Conservation (phyloP, 805 yeast species). For the Saccharomycopsis synnaedendra region DNA sequence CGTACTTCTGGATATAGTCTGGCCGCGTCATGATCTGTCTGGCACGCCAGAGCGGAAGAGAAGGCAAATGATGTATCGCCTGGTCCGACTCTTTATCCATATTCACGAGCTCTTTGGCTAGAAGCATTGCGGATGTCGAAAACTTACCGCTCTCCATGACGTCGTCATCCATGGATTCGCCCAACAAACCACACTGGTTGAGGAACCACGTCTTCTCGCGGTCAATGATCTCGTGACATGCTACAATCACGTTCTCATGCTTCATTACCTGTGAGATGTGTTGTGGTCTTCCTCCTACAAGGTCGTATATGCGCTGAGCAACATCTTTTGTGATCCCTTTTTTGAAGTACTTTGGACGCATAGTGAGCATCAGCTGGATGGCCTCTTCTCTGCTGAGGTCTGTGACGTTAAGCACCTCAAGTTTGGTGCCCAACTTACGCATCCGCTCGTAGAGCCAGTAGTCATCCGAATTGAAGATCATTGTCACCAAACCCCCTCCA, state of each 20-base stretch:
- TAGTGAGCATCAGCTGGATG: slow-evolving; percentile 37
- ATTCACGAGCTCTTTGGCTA: slow-evolving; percentile 61
- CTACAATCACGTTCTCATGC: slow-evolving; percentile 41
- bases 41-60: slow-evolving; percentile 73
- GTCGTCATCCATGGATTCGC: slow-evolving; percentile 77
- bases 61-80: slow-evolving; percentile 51
- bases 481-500: slow-evolving; percentile 60
- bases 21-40: slow-evolving; percentile 78
- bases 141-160: slow-evolving; percentile 80
- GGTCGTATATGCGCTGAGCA: slow-evolving; percentile 48
- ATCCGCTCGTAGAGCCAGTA: slow-evolving; percentile 80
- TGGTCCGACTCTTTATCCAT: slow-evolving; percentile 35
- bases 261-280: slow-evolving; percentile 63
- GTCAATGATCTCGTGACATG: slow-evolving; percentile 63
- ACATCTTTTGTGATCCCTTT: slow-evolving; percentile 28
- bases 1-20: slow-evolving; percentile 67
- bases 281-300: slow-evolving; percentile 80
- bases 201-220: slow-evolving; percentile 78
- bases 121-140: slow-evolving; percentile 59
- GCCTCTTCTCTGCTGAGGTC: slow-evolving; percentile 50
- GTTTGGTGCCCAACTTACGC: slow-evolving; percentile 57
- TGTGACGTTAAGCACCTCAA: slow-evolving; percentile 60
- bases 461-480: slow-evolving; percentile 65
- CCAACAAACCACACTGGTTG: slow-evolving; percentile 71
- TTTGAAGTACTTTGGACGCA: slow-evolving; percentile 32